Evolutionary conservation across 1,284 basidiomycete species (phyloP), one percentile per base, ranked within the genome.

Genomic region (Ceratobasidium sp.): DNA sequence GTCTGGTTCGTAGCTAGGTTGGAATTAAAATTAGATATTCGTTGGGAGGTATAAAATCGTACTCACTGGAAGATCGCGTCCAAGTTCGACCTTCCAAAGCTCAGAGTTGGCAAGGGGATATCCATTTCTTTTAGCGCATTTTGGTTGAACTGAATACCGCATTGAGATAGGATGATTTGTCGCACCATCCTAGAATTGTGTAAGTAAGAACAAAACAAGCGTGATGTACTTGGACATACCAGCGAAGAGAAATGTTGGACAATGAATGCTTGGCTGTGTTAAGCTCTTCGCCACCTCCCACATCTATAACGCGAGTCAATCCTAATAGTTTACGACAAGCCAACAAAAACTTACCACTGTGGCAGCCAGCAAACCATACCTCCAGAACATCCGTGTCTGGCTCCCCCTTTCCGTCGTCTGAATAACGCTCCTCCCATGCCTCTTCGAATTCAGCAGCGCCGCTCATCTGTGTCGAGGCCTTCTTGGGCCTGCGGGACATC

Each of bases 321-420:
- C 23, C 6, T 18, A 18, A 40, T 49, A 12, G 30, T 21, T 46
- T 6, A 23, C 11, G 18, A 30, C n/a, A 38, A 30, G 36, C 6
- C 21, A n/a, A 8, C 18, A 11, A 23, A 64, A 40, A 73, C 44
- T 44, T 54, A 70, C 63, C 49, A 18, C 67, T 69, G 51, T 71
- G 67, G 23, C 67, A 71, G 12, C 67, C 67, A 49, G 70, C 74
- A 58, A 74, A 75, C 75, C 75, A 75, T 12, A 75, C 75, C 38
- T 75, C 75, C 23, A 72, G 64, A 0, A 75, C 70, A 51, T 75
- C 74, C 6, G 75, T 75, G n/a, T 59, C 56, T 21, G 38, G 53
- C 46, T 54, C 56, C n/a, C 28, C 58, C 33, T n/a, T 36, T 18
- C 42, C 44, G 12, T 40, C 30, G 33, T 67, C 72, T 5, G 56